Evolutionary conservation across 2,329 filamentous ascomycete species (phyloP).

Genomic region (Tricladium varicosporioides): DNA sequence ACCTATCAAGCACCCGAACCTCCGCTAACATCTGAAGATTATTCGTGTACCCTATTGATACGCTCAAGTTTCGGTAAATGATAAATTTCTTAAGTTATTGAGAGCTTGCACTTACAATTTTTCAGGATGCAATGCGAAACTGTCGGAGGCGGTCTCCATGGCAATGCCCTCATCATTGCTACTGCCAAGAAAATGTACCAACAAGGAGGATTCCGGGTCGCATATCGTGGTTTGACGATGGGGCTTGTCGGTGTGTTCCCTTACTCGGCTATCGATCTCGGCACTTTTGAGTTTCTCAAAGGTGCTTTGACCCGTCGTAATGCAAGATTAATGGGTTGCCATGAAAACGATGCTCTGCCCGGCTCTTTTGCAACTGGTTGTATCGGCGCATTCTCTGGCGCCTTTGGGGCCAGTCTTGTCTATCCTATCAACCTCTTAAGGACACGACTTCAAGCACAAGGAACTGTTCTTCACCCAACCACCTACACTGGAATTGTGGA

Average conservation of each 20-base stretch:
- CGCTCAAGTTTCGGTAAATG: slow-evolving; percentile 54
- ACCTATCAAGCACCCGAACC: too few relatives aligned
- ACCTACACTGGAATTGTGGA: slow-evolving; percentile 92
- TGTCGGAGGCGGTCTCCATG: slow-evolving; percentile 78
- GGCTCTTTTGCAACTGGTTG: slow-evolving; percentile 82
- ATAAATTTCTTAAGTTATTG: background rate
- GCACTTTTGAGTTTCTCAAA: slow-evolving; percentile 93
- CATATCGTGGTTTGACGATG: slow-evolving; percentile 92
- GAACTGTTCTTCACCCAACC: slow-evolving; percentile 83
- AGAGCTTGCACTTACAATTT: slow-evolving; percentile 13
- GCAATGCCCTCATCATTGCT: slow-evolving; percentile 76
- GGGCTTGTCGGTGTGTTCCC: slow-evolving; percentile 96
- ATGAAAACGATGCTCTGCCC: slow-evolving; percentile 79
- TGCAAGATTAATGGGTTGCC: slow-evolving; percentile 64
- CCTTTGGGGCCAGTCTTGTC: slow-evolving; percentile 87
- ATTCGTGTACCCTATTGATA: slow-evolving; percentile 68
- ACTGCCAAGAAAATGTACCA: slow-evolving; percentile 86
- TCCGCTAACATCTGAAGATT: slow-evolving; percentile 46
- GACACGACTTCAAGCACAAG: slow-evolving; percentile 90
- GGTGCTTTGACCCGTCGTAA: slow-evolving; percentile 67
- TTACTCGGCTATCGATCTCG: slow-evolving; percentile 94
- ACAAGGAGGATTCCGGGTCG: slow-evolving; percentile 69
- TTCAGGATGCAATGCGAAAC: slow-evolving; percentile 83
- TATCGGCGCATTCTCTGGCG: slow-evolving; percentile 88
- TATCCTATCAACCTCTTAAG: slow-evolving; percentile 94